phyloP scores from a whole-genome alignment of 2,329 filamentous ascomycete genomes.

The Blumeria hordei region DNA sequence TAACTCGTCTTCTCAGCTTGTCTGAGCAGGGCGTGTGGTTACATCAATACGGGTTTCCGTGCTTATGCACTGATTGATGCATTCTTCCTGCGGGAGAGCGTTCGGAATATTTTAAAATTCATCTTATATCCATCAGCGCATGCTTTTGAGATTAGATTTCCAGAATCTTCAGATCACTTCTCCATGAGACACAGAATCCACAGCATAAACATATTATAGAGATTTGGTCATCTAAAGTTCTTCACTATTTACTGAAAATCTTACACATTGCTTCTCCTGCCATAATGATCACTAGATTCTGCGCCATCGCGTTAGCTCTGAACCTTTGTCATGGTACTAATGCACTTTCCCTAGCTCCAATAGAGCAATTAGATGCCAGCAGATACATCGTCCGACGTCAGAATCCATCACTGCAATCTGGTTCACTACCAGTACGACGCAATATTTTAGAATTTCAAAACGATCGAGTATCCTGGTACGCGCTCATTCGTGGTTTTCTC shows the following conservation, averaged over 20 bases:
- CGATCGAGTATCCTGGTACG: constrained; percentile 5
- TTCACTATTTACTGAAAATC: no score
- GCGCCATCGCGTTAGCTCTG: neutral
- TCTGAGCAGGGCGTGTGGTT: no score
- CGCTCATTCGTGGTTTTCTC: neutral
- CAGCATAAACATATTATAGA: neutral
- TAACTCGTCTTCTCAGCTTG: no score
- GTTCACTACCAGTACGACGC: constrained; percentile 6
- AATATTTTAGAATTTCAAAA: constrained; percentile 9
- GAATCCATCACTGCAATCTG: neutral
- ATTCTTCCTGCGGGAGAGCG: no score
- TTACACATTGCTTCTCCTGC: no score
- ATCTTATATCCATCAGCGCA: no score
- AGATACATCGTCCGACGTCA: constrained; percentile 4
- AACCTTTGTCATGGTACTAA: neutral
- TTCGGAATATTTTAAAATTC: no score
- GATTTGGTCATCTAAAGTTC: no score
- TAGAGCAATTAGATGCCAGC: constrained; percentile 1
- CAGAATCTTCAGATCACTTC: neutral
- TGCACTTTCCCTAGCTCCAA: neutral
- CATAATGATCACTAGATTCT: no score
- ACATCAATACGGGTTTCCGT: no score
- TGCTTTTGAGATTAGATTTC: no score
- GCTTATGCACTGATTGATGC: no score
- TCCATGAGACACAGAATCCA: neutral